Evolutionary conservation across 2,329 filamentous ascomycete genomes (phyloP).

Genomic region (Aspergillus carbonarius): DNA sequence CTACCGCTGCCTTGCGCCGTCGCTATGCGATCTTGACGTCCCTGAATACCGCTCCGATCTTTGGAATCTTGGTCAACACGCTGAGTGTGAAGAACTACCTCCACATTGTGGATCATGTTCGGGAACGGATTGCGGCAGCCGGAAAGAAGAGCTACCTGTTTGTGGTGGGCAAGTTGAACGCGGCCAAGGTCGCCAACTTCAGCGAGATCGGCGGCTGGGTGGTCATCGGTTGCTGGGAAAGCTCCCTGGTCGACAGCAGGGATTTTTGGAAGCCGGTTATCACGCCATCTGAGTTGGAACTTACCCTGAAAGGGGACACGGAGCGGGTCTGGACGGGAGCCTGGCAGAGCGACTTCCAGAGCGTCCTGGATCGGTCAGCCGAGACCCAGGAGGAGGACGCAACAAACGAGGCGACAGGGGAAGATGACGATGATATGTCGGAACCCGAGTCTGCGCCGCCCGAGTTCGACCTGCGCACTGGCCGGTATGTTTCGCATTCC

Average conservation of each 20-base stretch:
- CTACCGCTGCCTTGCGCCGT: conserved; percentile 66
- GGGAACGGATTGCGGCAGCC: conserved; percentile 68
- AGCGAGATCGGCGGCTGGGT: conserved; percentile 95
- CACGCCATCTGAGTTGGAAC: conserved; percentile 87
- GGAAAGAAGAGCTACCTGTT: conserved; percentile 97
- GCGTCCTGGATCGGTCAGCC: conserved; percentile 51
- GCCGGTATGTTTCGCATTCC: conserved; percentile 76
- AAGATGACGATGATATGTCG: conserved; percentile 64
- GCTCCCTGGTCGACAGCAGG: conserved; percentile 82
- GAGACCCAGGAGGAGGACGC: conserved; percentile 27
- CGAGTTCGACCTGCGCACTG: conserved; percentile 89
- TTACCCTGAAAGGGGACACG: conserved; percentile 73
- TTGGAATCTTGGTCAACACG: conserved; percentile 95
- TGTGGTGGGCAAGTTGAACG: conserved; percentile 93
- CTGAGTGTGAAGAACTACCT: conserved; percentile 90
- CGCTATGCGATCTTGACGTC: conserved; percentile 84
- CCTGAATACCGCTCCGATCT: conserved; percentile 76
- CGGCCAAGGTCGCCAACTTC: conserved; percentile 95
- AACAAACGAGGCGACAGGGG: conserved; percentile 38
- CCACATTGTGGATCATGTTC: conserved; percentile 71
- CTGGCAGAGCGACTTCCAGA: conserved; percentile 86
- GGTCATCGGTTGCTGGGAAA: conserved; percentile 97
- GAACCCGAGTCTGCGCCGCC: conserved; percentile 70
- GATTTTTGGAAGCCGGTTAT: conserved; percentile 87
- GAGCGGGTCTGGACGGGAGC: conserved; percentile 80